These are phyloP conservation scores for Dacryopinax primogenitus DNA, from an alignment of 768 basidiomycete genomes.

Conservation along the genomic window DNA sequence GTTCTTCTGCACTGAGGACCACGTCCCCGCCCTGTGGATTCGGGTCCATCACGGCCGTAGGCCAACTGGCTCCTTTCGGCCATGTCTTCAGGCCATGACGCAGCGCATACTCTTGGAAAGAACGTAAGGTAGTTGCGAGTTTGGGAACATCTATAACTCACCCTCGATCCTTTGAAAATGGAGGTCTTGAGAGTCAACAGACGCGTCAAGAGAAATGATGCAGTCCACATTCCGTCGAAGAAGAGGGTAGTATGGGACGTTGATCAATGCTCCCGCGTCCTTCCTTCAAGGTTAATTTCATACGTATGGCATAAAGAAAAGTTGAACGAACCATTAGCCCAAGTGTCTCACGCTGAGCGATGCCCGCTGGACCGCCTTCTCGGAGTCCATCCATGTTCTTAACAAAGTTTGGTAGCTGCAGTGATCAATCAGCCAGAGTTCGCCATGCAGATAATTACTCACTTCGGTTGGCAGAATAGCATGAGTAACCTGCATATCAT, in stretches of 20 bases:
- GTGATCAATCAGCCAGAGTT: background rate
- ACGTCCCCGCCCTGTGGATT: background rate
- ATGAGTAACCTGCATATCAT: constrained; percentile 22
- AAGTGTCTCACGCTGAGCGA: constrained; percentile 21
- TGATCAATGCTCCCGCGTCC: constrained; percentile 25
- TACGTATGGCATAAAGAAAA: background rate
- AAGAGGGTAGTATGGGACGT: constrained; percentile 24
- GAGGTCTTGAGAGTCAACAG: constrained; percentile 20
- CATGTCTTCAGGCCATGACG: constrained; percentile 14
- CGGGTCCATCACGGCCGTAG: constrained; percentile 10
- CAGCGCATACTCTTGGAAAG: background rate
- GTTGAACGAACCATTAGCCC: constrained; percentile 21
- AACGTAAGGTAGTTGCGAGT: background rate
- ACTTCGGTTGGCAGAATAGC: constrained; percentile 24
- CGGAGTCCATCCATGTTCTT: constrained; percentile 20
- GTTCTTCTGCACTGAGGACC: background rate
- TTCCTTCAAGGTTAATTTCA: constrained; percentile 3
- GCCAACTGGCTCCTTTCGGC: constrained; percentile 20
- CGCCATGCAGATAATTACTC: background rate
- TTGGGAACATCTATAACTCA: constrained; percentile 14
- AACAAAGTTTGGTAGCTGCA: constrained; percentile 24
- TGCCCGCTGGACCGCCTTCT: constrained; percentile 15
- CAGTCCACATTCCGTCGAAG: constrained; percentile 22
- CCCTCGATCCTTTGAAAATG: constrained; percentile 25
- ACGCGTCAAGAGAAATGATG: constrained; percentile 23